phyloP scores from a whole-genome alignment of 1,284 basidiomycete genomes.

The Melampsora americana region DNA sequence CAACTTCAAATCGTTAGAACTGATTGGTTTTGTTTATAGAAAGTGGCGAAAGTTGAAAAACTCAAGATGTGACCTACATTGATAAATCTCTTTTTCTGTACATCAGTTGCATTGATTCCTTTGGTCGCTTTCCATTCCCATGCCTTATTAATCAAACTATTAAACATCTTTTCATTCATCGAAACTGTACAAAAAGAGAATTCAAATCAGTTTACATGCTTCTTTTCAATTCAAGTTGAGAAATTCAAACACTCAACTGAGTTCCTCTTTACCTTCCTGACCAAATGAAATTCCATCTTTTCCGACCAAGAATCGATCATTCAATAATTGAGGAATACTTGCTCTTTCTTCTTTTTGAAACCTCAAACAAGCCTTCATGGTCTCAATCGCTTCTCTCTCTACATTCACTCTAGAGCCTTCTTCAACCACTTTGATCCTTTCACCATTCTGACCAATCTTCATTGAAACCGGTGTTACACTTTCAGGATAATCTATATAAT shows the following conservation, averaged over 20 bases:
- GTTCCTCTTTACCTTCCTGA: background rate
- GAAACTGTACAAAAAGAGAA: too few species aligned
- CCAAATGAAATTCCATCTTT: background rate
- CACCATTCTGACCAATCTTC: conserved; percentile 54
- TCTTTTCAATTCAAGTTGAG: too few species aligned
- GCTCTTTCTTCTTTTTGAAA: conserved; percentile 72
- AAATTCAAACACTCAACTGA: too few species aligned
- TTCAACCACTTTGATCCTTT: conserved; percentile 57
- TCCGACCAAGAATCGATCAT: conserved; percentile 55
- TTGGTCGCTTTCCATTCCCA: conserved; percentile 36
- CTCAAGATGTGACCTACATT: conserved; percentile 15
- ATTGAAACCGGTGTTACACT: conserved; percentile 59
- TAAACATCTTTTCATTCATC: conserved; percentile 14
- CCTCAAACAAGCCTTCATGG: conserved; percentile 70
- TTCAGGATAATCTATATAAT: conserved; percentile 72
- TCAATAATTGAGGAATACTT: conserved; percentile 67
- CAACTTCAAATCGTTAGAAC: too few species aligned
- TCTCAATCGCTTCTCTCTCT: conserved; percentile 66
- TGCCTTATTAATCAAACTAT: conserved; percentile 22
- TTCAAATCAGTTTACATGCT: too few species aligned
- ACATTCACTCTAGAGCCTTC: conserved; percentile 67
- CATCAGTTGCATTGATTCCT: conserved; percentile 14
- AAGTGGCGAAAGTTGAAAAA: too few species aligned
- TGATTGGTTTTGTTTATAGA: too few species aligned
- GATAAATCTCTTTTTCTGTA: conserved; percentile 32